Evolutionary conservation across 257 asterid genomes (phyloP), one percentile per base, ranked within the genome.

Genomic region (Ligustrum vulgare): DNA sequence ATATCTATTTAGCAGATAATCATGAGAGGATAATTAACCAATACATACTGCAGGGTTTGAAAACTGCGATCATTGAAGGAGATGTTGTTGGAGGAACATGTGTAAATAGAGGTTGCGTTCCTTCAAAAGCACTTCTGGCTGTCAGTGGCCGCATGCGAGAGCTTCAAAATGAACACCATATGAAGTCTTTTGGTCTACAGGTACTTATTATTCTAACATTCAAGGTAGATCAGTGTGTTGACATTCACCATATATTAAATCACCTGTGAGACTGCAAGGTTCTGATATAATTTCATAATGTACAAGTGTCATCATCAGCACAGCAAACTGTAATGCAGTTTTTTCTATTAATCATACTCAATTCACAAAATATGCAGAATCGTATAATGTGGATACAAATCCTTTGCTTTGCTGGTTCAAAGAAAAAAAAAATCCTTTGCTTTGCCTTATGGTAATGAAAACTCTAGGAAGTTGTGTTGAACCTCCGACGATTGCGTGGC

Each of bases 101-200:
- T 77, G 97, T 93, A 65, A 93, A 91, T 69, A 86, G 98, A 83
- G 97, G 97, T 18, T 89, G 97, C 63, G 97, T 91, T 74, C 97
- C 98, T 78, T 93, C 98, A 68, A 91, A 91, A 80, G 97, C 97
- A 68, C 97, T 91, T 80, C 89, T 91, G 70, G 96, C 97, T 35
- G 97, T 88, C 69, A 91, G 97, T 85, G 97, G 97, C 41, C 91
- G 97, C 70, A 93, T 91, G 98, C 84, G 96, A 65, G 98, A 91
- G 79, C 96, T 93, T 83, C 97, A 89, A 69, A 88, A 89, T 73
- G 97, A 91, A 73, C 97, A 86, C 25, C 98, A 89, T 76, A 80
- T 93, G 93, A 91, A 89, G 83, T 84, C 96, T 60, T 91, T 93
- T 47, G 97, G 98, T 75, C 84, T 93, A 81, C 97, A 88, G 97